Base-by-base conservation (phyloP, 352 stramenopile genomes). In the Phytophthora macrochlamydospora region DNA sequence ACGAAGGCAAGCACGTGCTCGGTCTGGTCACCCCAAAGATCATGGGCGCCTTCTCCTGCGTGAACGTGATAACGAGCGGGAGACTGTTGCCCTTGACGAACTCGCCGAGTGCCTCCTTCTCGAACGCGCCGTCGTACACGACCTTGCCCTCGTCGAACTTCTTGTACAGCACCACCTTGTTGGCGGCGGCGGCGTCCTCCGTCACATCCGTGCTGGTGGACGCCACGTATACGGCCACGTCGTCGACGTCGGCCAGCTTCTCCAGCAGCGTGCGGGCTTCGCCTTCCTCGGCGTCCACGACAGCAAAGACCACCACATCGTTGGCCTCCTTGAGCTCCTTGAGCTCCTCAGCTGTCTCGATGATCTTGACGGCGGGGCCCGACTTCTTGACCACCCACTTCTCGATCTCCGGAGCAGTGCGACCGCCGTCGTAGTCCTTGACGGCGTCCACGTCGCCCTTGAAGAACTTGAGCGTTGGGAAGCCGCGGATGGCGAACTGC, bases 401-500 rank as follows among this genome's bases (percentile, higher is more conserved):
- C 62, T 93, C 73, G 69, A 98, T 98, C 62, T 97, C 92, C 13
- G 81, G 70, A 38, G 79, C 76, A 31, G 84, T 95, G 71, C 93
- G 88, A 64, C 91, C 91, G 33, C 91, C 87, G 52, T 93, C 89
- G 69, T 91, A 91, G 68, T 98, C 95, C 77, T 97, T 96, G 61
- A 85, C 71, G 4, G 79, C 46, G 50, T 93, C 87, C 29, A 81
- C 74, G 53, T 92, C 82, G 58, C 85, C 85, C 78, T 97, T 96
- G 71, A 97, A 97, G 69, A 97, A 97, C 80, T 98, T 97, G 62
- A 98, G 78, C 56, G 92, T 97, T 33, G 93, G 93, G 81, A 97
- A 98, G 24, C 91, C 91, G 50, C 85, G 77, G 51, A 98, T 81
- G 29, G 51, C 75, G 63, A 95, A 97, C 69, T 90, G 84, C 67